Evolutionary conservation across 2,329 filamentous ascomycete genomes (phyloP).

Genomic region (Gaeumannomyces sp.): DNA sequence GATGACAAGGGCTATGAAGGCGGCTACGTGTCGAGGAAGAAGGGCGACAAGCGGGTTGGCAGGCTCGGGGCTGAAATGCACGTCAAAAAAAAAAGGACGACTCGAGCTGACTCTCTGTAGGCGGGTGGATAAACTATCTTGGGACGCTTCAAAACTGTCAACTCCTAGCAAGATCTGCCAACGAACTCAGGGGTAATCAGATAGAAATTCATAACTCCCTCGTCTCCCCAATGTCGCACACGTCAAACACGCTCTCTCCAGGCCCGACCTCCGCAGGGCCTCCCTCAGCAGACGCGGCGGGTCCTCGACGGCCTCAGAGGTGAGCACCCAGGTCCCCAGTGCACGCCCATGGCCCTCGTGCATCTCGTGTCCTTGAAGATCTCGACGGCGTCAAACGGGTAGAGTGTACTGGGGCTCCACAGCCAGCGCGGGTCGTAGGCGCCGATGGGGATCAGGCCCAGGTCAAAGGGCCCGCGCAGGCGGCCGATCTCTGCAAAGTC

Average conservation of each 20-base stretch:
- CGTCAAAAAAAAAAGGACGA: too few relatives aligned
- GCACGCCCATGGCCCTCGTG: slow-evolving; percentile 73
- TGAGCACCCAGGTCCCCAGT: slow-evolving; percentile 89
- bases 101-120: too few relatives aligned
- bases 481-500: slow-evolving; percentile 80
- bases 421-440: slow-evolving; percentile 70
- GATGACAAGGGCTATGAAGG: too few relatives aligned
- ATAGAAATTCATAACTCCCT: slow-evolving; percentile 53
- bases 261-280: slow-evolving; percentile 60
- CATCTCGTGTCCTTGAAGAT: slow-evolving; percentile 84
- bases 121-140: too few relatives aligned
- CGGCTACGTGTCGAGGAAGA: too few relatives aligned
- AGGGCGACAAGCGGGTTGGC: too few relatives aligned
- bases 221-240: slow-evolving; percentile 79
- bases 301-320: slow-evolving; percentile 77
- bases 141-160: too few relatives aligned
- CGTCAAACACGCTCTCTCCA: slow-evolving; percentile 74
- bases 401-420: slow-evolving; percentile 80
- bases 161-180: too few relatives aligned
- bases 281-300: slow-evolving; percentile 67
- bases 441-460: slow-evolving; percentile 89
- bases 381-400: slow-evolving; percentile 81
- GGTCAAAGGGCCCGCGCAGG: slow-evolving; percentile 76
- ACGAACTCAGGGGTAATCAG: too few relatives aligned
- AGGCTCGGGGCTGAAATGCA: too few relatives aligned